phyloP scores from a whole-genome alignment of 1,284 basidiomycete genomes.

The Cutaneotrichosporon sp. region DNA sequence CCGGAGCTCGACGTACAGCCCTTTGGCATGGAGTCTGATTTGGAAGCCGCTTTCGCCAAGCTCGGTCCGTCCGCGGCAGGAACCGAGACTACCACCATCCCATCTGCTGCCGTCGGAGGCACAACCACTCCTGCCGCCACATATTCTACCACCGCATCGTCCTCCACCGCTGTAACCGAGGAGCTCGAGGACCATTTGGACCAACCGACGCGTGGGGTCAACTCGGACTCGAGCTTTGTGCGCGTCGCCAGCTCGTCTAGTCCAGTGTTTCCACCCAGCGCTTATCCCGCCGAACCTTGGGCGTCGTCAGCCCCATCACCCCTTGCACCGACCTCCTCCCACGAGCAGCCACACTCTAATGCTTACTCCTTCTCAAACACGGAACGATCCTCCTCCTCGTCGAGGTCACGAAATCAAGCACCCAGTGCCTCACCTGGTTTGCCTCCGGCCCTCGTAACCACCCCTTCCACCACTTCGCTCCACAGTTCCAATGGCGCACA shows the following conservation, averaged over 20 bases:
- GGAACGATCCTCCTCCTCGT: slow-evolving; percentile 20
- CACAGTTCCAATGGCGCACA: slow-evolving; percentile 14
- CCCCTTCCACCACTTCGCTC: slow-evolving; percentile 15
- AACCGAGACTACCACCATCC: not conserved
- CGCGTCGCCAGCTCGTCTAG: not conserved
- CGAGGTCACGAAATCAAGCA: slow-evolving; percentile 8
- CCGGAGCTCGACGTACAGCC: slow-evolving; percentile 17
- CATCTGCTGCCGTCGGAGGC: not conserved
- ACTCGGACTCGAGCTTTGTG: slow-evolving; percentile 8
- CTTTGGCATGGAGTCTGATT: slow-evolving; percentile 11
- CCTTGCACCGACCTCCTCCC: not conserved
- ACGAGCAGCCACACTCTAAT: slow-evolving; percentile 11
- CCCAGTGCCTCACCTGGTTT: slow-evolving; percentile 4
- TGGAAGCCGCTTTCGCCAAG: slow-evolving; percentile 10
- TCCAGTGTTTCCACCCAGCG: slow-evolving; percentile 10
- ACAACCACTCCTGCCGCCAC: not conserved
- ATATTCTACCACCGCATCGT: slow-evolving; percentile 1
- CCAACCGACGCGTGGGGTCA: not conserved
- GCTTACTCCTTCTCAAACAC: slow-evolving; percentile 20
- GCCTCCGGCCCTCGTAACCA: not conserved
- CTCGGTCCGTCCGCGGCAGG: not conserved
- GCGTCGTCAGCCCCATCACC: slow-evolving; percentile 4
- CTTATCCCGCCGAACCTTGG: slow-evolving; percentile 16
- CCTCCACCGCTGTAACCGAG: not conserved
- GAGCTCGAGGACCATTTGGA: slow-evolving; percentile 8